These are phyloP conservation scores for Amylostereum chailletii DNA, from an alignment of 1,284 basidiomycete genomes.

Conservation along the genomic window DNA sequence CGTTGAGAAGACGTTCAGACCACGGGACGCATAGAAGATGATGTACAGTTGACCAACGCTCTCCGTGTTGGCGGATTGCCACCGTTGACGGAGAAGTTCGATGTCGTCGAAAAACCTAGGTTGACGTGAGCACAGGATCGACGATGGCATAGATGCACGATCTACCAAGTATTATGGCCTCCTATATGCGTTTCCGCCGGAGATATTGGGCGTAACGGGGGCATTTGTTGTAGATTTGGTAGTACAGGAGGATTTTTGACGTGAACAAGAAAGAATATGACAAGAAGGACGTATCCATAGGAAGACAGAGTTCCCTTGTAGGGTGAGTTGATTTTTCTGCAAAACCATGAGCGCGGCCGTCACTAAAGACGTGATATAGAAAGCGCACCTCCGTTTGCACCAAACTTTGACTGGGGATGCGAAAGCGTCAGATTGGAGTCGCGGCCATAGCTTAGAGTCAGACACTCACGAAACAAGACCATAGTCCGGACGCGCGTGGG, in stretches of 20 bases:
- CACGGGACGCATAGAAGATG: neutral
- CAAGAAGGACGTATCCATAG: slow-evolving; percentile 96
- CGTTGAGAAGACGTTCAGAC: neutral
- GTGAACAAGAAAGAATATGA: slow-evolving; percentile 95
- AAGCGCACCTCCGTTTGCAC: slow-evolving; percentile 82
- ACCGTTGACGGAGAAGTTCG: slow-evolving; percentile 82
- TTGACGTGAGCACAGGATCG: neutral
- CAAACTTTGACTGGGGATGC: slow-evolving; percentile 83
- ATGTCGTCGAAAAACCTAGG: slow-evolving; percentile 95
- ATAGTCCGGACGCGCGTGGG: slow-evolving; percentile 89
- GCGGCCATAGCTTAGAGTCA: neutral
- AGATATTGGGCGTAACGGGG: slow-evolving; percentile 75
- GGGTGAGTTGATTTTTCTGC: slow-evolving; percentile 94
- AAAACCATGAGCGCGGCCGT: neutral
- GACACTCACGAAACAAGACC: slow-evolving; percentile 84
- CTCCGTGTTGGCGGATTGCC: slow-evolving; percentile 91
- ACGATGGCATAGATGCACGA: neutral
- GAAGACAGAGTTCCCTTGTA: slow-evolving; percentile 95
- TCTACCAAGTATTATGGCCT: slow-evolving; percentile 76
- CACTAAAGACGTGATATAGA: neutral
- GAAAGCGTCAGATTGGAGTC: slow-evolving; percentile 3
- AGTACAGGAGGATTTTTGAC: slow-evolving; percentile 93
- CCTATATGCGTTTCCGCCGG: slow-evolving; percentile 83
- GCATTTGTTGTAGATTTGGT: slow-evolving; percentile 87
- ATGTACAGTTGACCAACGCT: slow-evolving; percentile 87